These are phyloP conservation scores for Phragmites australis DNA, from an alignment of 176 grass and related monocot species.

Conservation along the genomic window DNA sequence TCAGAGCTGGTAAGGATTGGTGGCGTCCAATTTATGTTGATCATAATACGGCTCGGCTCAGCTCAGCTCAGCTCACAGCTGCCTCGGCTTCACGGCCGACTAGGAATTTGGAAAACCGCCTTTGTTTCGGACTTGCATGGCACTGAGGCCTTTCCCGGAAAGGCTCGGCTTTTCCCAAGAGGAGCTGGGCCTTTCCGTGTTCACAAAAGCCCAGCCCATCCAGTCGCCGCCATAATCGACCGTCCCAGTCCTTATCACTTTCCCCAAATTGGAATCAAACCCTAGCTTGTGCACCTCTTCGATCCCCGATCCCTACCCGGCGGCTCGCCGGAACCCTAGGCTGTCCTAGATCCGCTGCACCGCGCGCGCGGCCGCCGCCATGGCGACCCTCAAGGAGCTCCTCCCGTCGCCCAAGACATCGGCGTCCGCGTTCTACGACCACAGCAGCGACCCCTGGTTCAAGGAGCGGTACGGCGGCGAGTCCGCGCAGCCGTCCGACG, in stretches of 20 bases:
- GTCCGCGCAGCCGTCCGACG: slow-evolving; percentile 1
- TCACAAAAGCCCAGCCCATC: background rate
- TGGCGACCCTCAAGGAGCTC: slow-evolving; percentile 77
- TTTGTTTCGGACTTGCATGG: background rate
- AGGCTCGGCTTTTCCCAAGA: background rate
- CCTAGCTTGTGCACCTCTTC: slow-evolving; percentile 39
- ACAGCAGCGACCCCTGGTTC: slow-evolving; percentile 91
- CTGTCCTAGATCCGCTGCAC: slow-evolving; percentile 17
- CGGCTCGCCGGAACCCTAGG: slow-evolving; percentile 50
- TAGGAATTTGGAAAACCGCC: background rate
- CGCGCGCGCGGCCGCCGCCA: slow-evolving; percentile 17
- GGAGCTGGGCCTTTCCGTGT: background rate
- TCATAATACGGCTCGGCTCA: background rate
- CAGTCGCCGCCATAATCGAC: background rate
- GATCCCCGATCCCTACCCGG: slow-evolving; percentile 23
- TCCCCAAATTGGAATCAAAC: slow-evolving; percentile 41
- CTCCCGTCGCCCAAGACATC: slow-evolving; percentile 63
- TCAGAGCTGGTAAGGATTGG: background rate
- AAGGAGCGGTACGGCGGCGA: slow-evolving; percentile 79
- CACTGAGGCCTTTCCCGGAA: too few species aligned
- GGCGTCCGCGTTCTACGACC: slow-evolving; percentile 69
- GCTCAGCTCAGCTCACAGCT: background rate
- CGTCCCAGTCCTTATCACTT: background rate
- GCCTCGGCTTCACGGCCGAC: background rate
- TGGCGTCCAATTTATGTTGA: background rate